These are phyloP conservation scores for Penicillium odoratum DNA, from an alignment of 495 filamentous ascomycete species.

Conservation along the genomic window DNA sequence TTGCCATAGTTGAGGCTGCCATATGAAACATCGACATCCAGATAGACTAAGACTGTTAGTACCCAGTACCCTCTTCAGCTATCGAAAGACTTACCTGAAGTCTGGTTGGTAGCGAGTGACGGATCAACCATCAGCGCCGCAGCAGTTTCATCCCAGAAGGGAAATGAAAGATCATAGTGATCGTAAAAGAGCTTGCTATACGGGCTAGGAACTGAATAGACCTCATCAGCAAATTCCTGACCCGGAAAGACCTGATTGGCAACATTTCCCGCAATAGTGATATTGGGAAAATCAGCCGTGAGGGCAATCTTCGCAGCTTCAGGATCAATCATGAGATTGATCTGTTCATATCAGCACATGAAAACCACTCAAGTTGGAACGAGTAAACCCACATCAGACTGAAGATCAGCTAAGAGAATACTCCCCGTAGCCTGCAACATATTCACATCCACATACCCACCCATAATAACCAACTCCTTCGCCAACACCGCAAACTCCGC, in stretches of 20 bases:
- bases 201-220: conserved; percentile 25
- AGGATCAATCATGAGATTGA: conserved; percentile 46
- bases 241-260: conserved; percentile 38
- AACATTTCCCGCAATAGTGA: conserved; percentile 40
- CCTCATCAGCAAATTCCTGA: conserved; percentile 27
- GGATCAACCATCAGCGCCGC: conserved; percentile 39
- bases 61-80: background rate
- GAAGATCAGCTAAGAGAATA: conserved; percentile 29
- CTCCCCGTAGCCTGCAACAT: conserved; percentile 33
- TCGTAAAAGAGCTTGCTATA: conserved; percentile 34
- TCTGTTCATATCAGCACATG: conserved; percentile 9
- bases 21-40: conserved; percentile 37
- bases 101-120: conserved; percentile 28
- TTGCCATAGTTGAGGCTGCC: conserved; percentile 38
- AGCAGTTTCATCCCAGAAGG: conserved; percentile 45
- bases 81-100: conserved; percentile 21
- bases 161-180: conserved; percentile 34
- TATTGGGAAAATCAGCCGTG: conserved; percentile 41
- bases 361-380: background rate
- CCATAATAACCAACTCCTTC: conserved; percentile 43
- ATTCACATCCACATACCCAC: conserved; percentile 41
- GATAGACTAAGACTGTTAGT: conserved; percentile 21
- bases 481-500: conserved; percentile 38
- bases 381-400: conserved; percentile 29
- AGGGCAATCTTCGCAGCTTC: conserved; percentile 44